A percentile compares a stretch with the other conserved stretches of the same genome.
Conservation (phyloP, 2,329 filamentous ascomycete species). For the Penicillium sp. region DNA sequence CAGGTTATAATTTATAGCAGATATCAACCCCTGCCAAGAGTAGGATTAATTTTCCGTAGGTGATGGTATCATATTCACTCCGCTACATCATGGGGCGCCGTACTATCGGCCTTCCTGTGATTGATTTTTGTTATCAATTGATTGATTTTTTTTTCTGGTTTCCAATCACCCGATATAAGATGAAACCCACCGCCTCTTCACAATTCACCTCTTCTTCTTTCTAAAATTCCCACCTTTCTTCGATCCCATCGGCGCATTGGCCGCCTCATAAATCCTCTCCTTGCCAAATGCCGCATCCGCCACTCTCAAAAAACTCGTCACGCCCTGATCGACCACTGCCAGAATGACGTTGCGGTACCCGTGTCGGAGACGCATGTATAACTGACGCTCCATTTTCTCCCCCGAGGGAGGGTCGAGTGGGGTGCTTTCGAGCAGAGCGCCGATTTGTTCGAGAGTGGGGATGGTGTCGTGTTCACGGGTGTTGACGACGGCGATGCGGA, state of each 20-base stretch:
- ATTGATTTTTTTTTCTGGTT: too few relatives aligned
- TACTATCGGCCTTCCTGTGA: too few relatives aligned
- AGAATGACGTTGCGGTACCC: conserved; percentile 78
- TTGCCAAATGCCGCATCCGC: conserved; percentile 72
- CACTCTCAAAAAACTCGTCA: conserved; percentile 81
- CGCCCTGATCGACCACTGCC: conserved; percentile 81
- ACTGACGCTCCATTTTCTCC: conserved; percentile 43
- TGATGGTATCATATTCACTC: too few relatives aligned
- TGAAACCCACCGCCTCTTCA: background rate
- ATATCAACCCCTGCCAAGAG: too few relatives aligned
- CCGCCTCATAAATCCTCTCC: conserved; percentile 61
- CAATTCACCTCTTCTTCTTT: conserved; percentile 28
- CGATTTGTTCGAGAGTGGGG: conserved; percentile 67
- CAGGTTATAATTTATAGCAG: too few relatives aligned
- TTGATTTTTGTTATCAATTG: too few relatives aligned
- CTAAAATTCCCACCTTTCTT: conserved; percentile 27
- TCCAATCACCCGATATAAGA: too few relatives aligned
- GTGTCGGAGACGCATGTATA: conserved; percentile 76
- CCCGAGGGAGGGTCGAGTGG: conserved; percentile 59
- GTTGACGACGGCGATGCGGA: conserved; percentile 75
- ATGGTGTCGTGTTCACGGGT: conserved; percentile 61
- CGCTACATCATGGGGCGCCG: too few relatives aligned
- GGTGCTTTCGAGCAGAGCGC: conserved; percentile 64
- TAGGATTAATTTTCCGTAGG: too few relatives aligned
- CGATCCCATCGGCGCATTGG: conserved; percentile 20